Conservation (phyloP, 2,329 filamentous ascomycete species). For the Calonectria pseudoturangicola region DNA sequence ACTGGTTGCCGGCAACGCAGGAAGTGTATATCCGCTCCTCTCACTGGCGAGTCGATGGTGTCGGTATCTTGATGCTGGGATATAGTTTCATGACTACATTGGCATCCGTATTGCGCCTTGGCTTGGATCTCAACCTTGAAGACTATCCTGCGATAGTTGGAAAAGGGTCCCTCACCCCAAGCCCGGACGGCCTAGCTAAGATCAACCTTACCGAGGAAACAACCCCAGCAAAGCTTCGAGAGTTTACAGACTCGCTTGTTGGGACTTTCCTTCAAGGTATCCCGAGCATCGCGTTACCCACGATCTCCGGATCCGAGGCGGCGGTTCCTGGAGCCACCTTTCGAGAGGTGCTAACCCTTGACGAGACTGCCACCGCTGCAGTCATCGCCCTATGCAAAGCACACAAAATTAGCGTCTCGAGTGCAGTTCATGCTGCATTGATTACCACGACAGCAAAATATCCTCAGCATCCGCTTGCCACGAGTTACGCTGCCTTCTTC, state of each 20-base stretch:
- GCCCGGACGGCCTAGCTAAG: slow-evolving; percentile 51
- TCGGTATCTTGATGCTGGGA: slow-evolving; percentile 53
- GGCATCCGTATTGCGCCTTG: slow-evolving; percentile 45
- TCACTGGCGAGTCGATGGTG: slow-evolving; percentile 57
- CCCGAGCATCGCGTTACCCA: slow-evolving; percentile 15
- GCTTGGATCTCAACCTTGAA: not conserved
- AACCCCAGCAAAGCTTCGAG: slow-evolving; percentile 31
- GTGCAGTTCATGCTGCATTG: slow-evolving; percentile 57
- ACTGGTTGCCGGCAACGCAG: slow-evolving; percentile 38
- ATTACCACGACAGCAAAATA: slow-evolving; percentile 53
- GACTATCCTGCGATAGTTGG: slow-evolving; percentile 42
- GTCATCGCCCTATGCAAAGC: slow-evolving; percentile 10
- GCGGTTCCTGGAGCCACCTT: slow-evolving; percentile 18
- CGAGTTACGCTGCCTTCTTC: slow-evolving; percentile 57
- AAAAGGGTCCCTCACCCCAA: slow-evolving; percentile 53
- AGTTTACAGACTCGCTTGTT: not conserved
- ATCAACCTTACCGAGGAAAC: slow-evolving; percentile 51
- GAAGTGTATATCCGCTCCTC: slow-evolving; percentile 42
- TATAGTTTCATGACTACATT: slow-evolving; percentile 48
- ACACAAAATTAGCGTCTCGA: slow-evolving; percentile 51
- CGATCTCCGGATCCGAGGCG: slow-evolving; percentile 4
- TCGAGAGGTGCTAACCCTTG: slow-evolving; percentile 16
- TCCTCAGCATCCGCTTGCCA: slow-evolving; percentile 50
- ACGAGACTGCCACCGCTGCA: not conserved
- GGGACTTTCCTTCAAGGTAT: slow-evolving; percentile 9